Conservation (phyloP, 129 eudicot species). For the Ambrosia artemisiifolia region DNA sequence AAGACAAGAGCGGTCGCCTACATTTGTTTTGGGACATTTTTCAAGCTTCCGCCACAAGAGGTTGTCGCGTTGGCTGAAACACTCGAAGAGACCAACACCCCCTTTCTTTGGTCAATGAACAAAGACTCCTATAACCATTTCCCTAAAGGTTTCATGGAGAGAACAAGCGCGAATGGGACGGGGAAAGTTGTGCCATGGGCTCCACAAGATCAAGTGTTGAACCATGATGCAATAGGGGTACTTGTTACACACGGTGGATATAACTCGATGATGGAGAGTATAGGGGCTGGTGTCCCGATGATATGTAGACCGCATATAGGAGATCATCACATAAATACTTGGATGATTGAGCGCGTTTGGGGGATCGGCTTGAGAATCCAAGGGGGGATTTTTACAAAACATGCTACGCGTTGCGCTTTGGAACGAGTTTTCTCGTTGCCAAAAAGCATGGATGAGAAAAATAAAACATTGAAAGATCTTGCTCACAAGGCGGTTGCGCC, state of each 20-base stretch:
- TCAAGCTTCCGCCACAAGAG: constrained; percentile 49
- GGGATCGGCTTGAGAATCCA: constrained; percentile 47
- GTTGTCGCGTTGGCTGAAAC: constrained; percentile 53
- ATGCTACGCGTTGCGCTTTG: constrained; percentile 33
- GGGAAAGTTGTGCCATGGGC: constrained; percentile 76
- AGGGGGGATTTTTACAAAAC: constrained; percentile 47
- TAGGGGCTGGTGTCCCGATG: constrained; percentile 56
- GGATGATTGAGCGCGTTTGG: constrained; percentile 55
- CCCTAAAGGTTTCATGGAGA: constrained; percentile 44
- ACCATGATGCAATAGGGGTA: constrained; percentile 41
- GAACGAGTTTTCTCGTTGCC: constrained; percentile 27
- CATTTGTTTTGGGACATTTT: constrained; percentile 57
- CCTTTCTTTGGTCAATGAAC: constrained; percentile 64
- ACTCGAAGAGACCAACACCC: constrained; percentile 38
- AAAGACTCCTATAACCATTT: constrained; percentile 26
- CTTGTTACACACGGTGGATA: constrained; percentile 69
- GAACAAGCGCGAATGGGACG: constrained; percentile 3
- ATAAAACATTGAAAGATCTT: constrained; percentile 27
- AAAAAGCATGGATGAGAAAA: constrained; percentile 28
- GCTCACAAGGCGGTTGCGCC: constrained; percentile 41
- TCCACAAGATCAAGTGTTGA: constrained; percentile 57
- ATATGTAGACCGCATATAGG: constrained; percentile 65
- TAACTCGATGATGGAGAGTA: constrained; percentile 68
- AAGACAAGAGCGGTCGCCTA: constrained; percentile 43
- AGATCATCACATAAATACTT: constrained; percentile 50